These are phyloP conservation scores for Penicillium decumbens DNA, from an alignment of 2,329 filamentous ascomycete genomes.

Conservation along the genomic window DNA sequence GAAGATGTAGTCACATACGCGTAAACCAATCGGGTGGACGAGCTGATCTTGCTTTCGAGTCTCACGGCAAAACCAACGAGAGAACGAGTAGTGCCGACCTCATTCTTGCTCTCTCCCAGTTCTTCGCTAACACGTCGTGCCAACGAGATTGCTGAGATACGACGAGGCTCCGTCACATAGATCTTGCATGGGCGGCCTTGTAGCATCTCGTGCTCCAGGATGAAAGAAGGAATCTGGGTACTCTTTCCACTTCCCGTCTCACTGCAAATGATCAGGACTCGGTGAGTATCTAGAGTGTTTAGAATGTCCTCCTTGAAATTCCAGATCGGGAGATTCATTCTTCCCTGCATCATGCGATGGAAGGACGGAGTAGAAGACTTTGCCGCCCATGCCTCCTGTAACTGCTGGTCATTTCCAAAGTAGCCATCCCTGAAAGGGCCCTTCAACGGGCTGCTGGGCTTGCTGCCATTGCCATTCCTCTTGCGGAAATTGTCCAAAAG, in stretches of 20 bases:
- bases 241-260: slow-evolving; percentile 97
- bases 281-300: slow-evolving; percentile 68
- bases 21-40: slow-evolving; percentile 79
- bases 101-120: slow-evolving; percentile 75
- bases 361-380: slow-evolving; percentile 55
- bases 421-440: slow-evolving; percentile 21
- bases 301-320: slow-evolving; percentile 74
- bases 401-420: slow-evolving; percentile 34
- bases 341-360: slow-evolving; percentile 71
- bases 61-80: slow-evolving; percentile 93
- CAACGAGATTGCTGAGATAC: slow-evolving; percentile 93
- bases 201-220: slow-evolving; percentile 81
- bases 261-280: slow-evolving; percentile 89
- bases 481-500: slow-evolving; percentile 69
- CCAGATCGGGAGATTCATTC: slow-evolving; percentile 86
- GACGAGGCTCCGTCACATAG: slow-evolving; percentile 89
- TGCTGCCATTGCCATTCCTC: slow-evolving; percentile 36
- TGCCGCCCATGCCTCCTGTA: slow-evolving; percentile 50
- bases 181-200: slow-evolving; percentile 81
- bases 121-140: slow-evolving; percentile 92
- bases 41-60: slow-evolving; percentile 78
- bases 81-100: slow-evolving; percentile 76
- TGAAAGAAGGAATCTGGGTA: slow-evolving; percentile 91
- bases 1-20: slow-evolving; percentile 55
- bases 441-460: slow-evolving; percentile 25